Evolutionary conservation across 2,329 filamentous ascomycete genomes (phyloP).

Genomic region (Penicillium olsonii): DNA sequence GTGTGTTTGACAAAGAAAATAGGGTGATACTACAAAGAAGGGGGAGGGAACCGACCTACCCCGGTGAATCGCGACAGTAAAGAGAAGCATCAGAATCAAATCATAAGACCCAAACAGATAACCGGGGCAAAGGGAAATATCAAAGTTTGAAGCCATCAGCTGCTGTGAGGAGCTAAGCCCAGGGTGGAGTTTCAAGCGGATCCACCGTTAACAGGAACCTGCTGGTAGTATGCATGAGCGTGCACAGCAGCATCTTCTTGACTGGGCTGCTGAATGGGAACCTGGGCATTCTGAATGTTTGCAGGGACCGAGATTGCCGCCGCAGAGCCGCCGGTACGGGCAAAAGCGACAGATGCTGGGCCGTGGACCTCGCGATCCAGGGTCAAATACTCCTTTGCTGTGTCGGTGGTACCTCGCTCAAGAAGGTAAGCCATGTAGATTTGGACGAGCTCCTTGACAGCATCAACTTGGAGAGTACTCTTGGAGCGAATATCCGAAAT

Average conservation of each 20-base stretch:
- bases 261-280: constrained; percentile 6
- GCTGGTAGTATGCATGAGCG: constrained; percentile 35
- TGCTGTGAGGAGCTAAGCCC: not conserved
- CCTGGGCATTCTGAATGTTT: constrained; percentile 4
- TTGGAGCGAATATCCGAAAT: constrained; percentile 73
- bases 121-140: not conserved
- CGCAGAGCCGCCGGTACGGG: constrained; percentile 30
- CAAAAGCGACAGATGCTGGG: constrained; percentile 41
- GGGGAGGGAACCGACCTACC: constrained; percentile 19
- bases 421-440: constrained; percentile 82
- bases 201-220: constrained; percentile 31
- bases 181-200: constrained; percentile 14
- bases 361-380: constrained; percentile 88
- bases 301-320: constrained; percentile 13
- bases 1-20: constrained; percentile 10
- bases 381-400: constrained; percentile 81
- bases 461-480: constrained; percentile 66
- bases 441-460: constrained; percentile 74
- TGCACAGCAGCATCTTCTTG: constrained; percentile 22
- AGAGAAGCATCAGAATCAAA: constrained; percentile 13
- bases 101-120: constrained; percentile 1
- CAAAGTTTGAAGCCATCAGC: constrained; percentile 13
- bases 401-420: constrained; percentile 75
- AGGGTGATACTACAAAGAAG: constrained; percentile 23
- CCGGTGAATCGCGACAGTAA: constrained; percentile 15